These are phyloP conservation scores for Dictyostelium firmibasis DNA, from an alignment of 78 protist genomes.

Conservation along the genomic window DNA sequence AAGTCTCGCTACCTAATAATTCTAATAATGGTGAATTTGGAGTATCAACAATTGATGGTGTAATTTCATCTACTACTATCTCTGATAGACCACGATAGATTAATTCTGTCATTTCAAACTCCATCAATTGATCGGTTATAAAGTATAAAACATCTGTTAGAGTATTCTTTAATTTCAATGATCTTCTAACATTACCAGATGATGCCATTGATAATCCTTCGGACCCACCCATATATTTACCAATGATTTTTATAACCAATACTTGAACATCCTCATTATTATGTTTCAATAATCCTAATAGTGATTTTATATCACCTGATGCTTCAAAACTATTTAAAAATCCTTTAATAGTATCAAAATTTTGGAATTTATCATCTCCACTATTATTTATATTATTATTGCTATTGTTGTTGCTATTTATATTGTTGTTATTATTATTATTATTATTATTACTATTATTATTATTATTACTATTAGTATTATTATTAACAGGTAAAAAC, in stretches of 20 bases:
- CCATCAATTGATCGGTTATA: slow-evolving; percentile 28
- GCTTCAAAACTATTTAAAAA: slow-evolving; percentile 47
- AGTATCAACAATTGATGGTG: slow-evolving; percentile 15
- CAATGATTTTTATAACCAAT: slow-evolving; percentile 59
- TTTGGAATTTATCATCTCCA: background rate
- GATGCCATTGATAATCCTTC: background rate
- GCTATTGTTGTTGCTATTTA: background rate
- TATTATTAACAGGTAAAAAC: background rate
- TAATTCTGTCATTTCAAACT: slow-evolving; percentile 48
- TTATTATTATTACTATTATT: background rate
- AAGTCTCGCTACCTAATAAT: slow-evolving; percentile 17
- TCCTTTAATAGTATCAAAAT: slow-evolving; percentile 20
- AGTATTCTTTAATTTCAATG: background rate
- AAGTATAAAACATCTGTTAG: background rate
- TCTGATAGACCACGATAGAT: slow-evolving; percentile 53
- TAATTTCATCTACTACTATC: slow-evolving; percentile 7
- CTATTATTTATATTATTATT: background rate
- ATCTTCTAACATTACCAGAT: background rate
- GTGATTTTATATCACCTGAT: slow-evolving; percentile 38
- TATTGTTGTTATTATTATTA: background rate
- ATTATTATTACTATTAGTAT: background rate
- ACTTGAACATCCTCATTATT: slow-evolving; percentile 63
- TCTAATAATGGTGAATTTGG: slow-evolving; percentile 53
- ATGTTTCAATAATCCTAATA: slow-evolving; percentile 41
- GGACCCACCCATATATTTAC: slow-evolving; percentile 25